These are phyloP conservation scores for Rhododendron mucronatum DNA, from an alignment of 148 eudicot species.

Conservation along the genomic window DNA sequence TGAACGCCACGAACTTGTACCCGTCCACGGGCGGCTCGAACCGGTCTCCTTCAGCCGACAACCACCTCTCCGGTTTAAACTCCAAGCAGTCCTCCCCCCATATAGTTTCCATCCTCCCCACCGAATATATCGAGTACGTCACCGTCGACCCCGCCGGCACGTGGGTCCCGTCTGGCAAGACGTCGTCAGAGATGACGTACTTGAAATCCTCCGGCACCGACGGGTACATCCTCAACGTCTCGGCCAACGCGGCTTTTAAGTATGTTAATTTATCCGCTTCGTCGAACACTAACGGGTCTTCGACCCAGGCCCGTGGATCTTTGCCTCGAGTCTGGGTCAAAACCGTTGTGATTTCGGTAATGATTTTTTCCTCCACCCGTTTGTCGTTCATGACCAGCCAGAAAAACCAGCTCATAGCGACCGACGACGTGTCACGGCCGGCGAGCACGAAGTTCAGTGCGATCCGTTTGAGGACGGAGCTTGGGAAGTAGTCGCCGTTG, in stretches of 20 bases:
- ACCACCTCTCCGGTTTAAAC: conserved; percentile 87
- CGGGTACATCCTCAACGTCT: conserved; percentile 74
- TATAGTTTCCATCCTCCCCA: conserved; percentile 74
- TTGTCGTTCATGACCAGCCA: conserved; percentile 76
- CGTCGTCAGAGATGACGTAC: conserved; percentile 64
- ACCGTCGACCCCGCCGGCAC: conserved; percentile 83
- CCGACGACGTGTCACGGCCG: conserved; percentile 83
- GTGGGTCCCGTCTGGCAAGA: conserved; percentile 63
- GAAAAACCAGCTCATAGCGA: conserved; percentile 85
- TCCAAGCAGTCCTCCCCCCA: conserved; percentile 95
- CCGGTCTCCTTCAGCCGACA: conserved; percentile 32
- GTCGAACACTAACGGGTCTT: conserved; percentile 64
- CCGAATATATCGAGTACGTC: conserved; percentile 77
- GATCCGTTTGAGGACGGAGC: conserved; percentile 55
- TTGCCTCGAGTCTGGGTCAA: conserved; percentile 57
- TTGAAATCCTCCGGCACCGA: conserved; percentile 81
- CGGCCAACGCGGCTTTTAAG: conserved; percentile 71
- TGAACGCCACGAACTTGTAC: conserved; percentile 76
- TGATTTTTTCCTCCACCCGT: conserved; percentile 49
- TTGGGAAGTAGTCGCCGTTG: conserved; percentile 48
- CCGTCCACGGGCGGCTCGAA: conserved; percentile 69
- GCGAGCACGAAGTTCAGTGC: conserved; percentile 83
- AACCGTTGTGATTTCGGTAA: conserved; percentile 44
- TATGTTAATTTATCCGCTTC: conserved; percentile 71
- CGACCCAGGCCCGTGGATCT: conserved; percentile 36